Conservation (phyloP, 805 yeast genomes). For the Pichia paraexigua region DNA sequence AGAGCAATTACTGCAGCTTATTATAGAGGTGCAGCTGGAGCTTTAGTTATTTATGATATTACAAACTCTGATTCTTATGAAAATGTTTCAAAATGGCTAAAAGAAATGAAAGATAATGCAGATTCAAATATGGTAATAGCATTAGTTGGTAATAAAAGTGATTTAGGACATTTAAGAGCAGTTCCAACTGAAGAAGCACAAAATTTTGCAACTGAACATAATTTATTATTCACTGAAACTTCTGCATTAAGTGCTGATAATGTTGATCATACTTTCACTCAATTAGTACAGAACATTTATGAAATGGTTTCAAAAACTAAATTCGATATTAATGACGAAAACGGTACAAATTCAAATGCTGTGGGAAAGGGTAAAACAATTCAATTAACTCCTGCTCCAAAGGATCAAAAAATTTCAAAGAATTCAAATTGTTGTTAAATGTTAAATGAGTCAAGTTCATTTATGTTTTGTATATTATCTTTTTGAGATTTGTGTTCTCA, state of each 20-base stretch:
- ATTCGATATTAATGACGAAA: slow-evolving; percentile 74
- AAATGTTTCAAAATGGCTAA: slow-evolving; percentile 79
- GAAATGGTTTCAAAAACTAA: slow-evolving; percentile 93
- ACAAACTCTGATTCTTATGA: slow-evolving; percentile 84
- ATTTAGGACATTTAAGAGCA: slow-evolving; percentile 85
- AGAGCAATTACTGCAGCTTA: slow-evolving; percentile 96
- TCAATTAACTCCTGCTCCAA: slow-evolving; percentile 87
- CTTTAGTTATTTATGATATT: slow-evolving; percentile 90
- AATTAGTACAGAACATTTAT: slow-evolving; percentile 84
- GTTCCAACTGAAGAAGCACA: slow-evolving; percentile 97
- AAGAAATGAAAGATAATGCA: slow-evolving; percentile 86
- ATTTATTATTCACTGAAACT: slow-evolving; percentile 88
- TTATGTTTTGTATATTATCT: not conserved
- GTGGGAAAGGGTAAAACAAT: slow-evolving; percentile 83
- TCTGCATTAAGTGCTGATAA: slow-evolving; percentile 91
- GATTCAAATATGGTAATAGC: slow-evolving; percentile 93
- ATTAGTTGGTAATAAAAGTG: slow-evolving; percentile 86
- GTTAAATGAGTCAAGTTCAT: not conserved
- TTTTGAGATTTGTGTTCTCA: not conserved
- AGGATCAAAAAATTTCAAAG: slow-evolving; percentile 56
- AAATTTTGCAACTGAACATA: slow-evolving; percentile 88
- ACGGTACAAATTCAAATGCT: slow-evolving; percentile 19
- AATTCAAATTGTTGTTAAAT: slow-evolving; percentile 61
- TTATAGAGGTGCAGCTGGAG: slow-evolving; percentile 98
- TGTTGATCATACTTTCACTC: slow-evolving; percentile 91